phyloP scores from a whole-genome alignment of 495 filamentous ascomycete species.

The Stereocaulon alpinum region DNA sequence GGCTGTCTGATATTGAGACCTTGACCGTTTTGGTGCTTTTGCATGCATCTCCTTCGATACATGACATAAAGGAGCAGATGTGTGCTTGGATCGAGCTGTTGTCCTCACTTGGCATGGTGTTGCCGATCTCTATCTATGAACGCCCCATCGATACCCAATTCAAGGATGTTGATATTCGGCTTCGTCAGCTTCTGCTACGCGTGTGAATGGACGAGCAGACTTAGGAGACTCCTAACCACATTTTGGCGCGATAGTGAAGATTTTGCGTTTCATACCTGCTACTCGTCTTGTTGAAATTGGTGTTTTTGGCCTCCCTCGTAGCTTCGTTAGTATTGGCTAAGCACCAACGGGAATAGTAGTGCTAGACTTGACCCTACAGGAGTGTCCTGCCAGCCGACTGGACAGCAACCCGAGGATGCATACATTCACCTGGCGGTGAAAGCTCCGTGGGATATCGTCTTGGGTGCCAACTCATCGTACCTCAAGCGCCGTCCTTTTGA shows the following conservation, averaged over 20 bases:
- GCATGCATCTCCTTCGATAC: too few species aligned
- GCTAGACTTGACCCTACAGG: background rate
- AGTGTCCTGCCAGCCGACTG: slow-evolving; percentile 3
- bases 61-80: too few species aligned
- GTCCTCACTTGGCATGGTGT: background rate
- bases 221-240: too few species aligned
- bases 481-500: background rate
- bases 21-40: background rate
- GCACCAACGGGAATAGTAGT: background rate
- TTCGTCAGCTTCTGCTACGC: background rate
- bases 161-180: background rate
- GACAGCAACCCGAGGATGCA: slow-evolving; percentile 8
- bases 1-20: background rate
- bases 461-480: slow-evolving; percentile 20
- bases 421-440: slow-evolving; percentile 10
- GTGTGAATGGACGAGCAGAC: background rate
- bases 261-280: background rate
- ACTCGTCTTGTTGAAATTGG: background rate
- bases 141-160: slow-evolving; percentile 16
- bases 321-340: slow-evolving; percentile 5
- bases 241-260: background rate
- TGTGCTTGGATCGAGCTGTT: background rate
- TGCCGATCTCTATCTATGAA: background rate
- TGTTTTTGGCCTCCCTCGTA: background rate
- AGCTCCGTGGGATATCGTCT: slow-evolving; percentile 3